Evolutionary conservation across 1,284 basidiomycete species (phyloP).

Genomic region (Naganishia sp.): DNA sequence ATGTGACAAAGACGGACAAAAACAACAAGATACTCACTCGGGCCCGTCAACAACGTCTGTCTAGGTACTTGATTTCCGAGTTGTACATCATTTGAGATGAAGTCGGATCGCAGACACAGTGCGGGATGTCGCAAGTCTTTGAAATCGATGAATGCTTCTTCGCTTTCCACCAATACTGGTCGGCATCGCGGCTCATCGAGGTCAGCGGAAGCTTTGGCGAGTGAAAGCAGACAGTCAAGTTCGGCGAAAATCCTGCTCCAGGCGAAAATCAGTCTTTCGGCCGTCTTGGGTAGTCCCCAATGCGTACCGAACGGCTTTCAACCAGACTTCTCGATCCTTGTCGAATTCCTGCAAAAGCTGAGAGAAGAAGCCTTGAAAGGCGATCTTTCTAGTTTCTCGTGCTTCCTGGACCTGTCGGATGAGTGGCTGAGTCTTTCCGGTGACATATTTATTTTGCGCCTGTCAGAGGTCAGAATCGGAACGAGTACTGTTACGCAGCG

Average conservation of each 20-base stretch:
- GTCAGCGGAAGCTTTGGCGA: slow-evolving; percentile 84
- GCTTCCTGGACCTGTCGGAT: slow-evolving; percentile 87
- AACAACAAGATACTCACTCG: slow-evolving; percentile 75
- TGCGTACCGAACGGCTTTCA: slow-evolving; percentile 62
- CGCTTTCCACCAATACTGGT: slow-evolving; percentile 80
- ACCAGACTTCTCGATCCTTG: slow-evolving; percentile 74
- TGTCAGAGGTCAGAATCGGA: slow-evolving; percentile 46
- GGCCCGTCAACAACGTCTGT: slow-evolving; percentile 88
- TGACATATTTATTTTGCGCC: slow-evolving; percentile 72
- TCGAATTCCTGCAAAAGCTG: slow-evolving; percentile 85
- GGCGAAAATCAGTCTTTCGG: slow-evolving; percentile 9
- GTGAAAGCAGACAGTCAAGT: slow-evolving; percentile 89
- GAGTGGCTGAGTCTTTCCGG: slow-evolving; percentile 68
- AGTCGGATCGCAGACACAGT: slow-evolving; percentile 69
- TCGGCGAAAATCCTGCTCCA: slow-evolving; percentile 68
- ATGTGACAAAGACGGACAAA: neutral
- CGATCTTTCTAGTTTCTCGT: slow-evolving; percentile 75
- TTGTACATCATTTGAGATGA: slow-evolving; percentile 92
- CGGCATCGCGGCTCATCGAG: slow-evolving; percentile 91
- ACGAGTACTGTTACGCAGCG: neutral
- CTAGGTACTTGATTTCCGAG: slow-evolving; percentile 76
- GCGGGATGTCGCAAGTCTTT: slow-evolving; percentile 83
- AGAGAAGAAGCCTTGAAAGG: slow-evolving; percentile 77
- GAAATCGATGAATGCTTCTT: slow-evolving; percentile 77
- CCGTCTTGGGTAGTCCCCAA: too few relatives aligned